Evolutionary conservation across 2,329 filamentous ascomycete species (phyloP).

Genomic region (Leptographium wingfieldii): DNA sequence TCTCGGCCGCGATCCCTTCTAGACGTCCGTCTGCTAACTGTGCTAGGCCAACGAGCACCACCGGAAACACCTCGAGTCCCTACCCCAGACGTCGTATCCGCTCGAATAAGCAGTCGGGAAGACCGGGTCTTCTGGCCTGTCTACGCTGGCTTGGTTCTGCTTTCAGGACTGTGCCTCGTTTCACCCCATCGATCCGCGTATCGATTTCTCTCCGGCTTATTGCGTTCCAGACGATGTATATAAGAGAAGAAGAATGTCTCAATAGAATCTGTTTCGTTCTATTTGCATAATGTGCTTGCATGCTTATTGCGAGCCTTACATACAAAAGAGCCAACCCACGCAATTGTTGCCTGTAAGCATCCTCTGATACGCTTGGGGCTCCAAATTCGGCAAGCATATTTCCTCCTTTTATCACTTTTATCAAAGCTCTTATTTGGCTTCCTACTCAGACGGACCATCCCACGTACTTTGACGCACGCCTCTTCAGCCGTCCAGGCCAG

Average conservation of each 20-base stretch:
- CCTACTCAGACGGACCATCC: too few relatives aligned
- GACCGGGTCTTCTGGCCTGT: background rate
- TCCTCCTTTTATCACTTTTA: too few relatives aligned
- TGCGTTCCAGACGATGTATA: background rate
- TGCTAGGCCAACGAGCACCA: conserved; percentile 78
- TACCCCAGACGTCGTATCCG: conserved; percentile 71
- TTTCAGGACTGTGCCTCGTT: background rate
- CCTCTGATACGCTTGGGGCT: background rate
- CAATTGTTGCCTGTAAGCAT: background rate
- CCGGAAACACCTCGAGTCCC: conserved; percentile 69
- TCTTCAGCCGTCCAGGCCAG: conserved; percentile 2
- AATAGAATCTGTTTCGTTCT: background rate
- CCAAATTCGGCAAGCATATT: too few relatives aligned
- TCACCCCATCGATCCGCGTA: background rate
- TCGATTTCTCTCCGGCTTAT: background rate
- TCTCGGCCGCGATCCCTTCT: background rate
- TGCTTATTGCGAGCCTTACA: background rate
- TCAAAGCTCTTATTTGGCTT: too few relatives aligned
- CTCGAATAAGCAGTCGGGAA: conserved; percentile 29
- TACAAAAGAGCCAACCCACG: too few relatives aligned
- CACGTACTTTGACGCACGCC: background rate
- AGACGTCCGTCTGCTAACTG: background rate
- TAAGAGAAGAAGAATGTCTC: background rate
- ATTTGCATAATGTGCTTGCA: background rate
- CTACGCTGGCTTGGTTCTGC: background rate